Conservation (phyloP, 2,329 filamentous ascomycete genomes). For the Hymenoscyphus scutula region DNA sequence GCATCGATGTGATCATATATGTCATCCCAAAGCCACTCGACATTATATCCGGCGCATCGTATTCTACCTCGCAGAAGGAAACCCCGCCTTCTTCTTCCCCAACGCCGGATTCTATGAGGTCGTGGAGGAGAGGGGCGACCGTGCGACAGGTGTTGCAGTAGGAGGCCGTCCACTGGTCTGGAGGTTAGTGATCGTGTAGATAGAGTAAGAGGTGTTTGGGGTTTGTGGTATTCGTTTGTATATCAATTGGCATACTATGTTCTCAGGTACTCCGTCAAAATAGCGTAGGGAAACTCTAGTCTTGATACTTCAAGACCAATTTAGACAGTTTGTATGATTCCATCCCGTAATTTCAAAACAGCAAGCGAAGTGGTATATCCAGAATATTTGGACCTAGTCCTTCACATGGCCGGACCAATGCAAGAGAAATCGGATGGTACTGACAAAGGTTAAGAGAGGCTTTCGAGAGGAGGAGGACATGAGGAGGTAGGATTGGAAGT, state of each 20-base stretch:
- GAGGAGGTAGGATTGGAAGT: constrained; percentile 55
- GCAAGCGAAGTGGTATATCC: neutral
- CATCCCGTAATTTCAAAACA: neutral
- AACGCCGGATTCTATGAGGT: constrained; percentile 45
- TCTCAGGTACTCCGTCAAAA: too few relatives aligned
- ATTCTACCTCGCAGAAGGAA: constrained; percentile 53
- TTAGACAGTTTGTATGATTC: neutral
- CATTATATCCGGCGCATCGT: constrained; percentile 58
- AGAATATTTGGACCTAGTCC: neutral
- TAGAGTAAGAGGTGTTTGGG: neutral
- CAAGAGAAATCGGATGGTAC: neutral
- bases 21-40: constrained; percentile 45
- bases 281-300: too few relatives aligned
- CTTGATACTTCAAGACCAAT: neutral
- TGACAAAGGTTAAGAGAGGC: constrained; percentile 45
- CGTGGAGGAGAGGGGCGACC: constrained; percentile 48
- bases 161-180: constrained; percentile 57
- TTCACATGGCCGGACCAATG: neutral
- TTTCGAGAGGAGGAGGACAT: constrained; percentile 51
- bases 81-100: constrained; percentile 57
- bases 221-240: neutral
- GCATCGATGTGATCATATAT: constrained; percentile 58
- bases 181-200: neutral
- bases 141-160: constrained; percentile 55
- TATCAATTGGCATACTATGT: neutral